Evolutionary conservation across 768 basidiomycete species (phyloP), one percentile per base, ranked within the genome.

Genomic region (Chalciporus sphaerocephalus): DNA sequence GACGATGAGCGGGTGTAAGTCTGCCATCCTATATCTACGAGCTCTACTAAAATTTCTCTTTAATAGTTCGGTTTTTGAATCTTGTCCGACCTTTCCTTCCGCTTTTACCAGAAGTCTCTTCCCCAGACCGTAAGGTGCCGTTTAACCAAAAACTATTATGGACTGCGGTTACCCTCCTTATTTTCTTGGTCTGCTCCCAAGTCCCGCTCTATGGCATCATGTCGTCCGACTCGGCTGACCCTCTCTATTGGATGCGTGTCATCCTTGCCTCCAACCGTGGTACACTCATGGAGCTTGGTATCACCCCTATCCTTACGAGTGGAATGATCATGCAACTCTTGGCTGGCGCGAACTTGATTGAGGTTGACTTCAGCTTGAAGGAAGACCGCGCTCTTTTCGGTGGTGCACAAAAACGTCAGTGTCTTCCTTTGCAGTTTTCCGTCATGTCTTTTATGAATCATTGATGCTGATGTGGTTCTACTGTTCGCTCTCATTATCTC

Each of bases 311-410:
- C 62, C 82, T 98, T 65, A 99, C 96, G 9, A 90, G 87, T 41
- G 96, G 96, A 60, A 98, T 97, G 95, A 99, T 97, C 69, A 98
- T 99, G 91, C 96, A 99, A 70, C 85, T 99, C 35, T 78, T 99
- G 51, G 93, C 95, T 15, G 96, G 96, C 45, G 95, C 96, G 32
- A 97, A 92, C 68, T 74, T 99, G 61, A 90, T 99, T 61, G 95
- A 99, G 44, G 90, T 99, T 56, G 96, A 99, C 73, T 97, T 97
- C 61, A 82, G 83, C 46, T 72, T 99, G 60, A 97, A 98, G 76
- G 96, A 99, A 68, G 96, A 99, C 65, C 76, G 96, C 24, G 92
- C 92, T 13, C 73, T 98, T 43, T 98, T 97, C 62, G 86, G 92
- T 53, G 94, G 88, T 51, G 95, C 93, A 33, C 96, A 98, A 71